Conservation (phyloP, 2,329 filamentous ascomycete species). For the Neoscytalidium dimidiatum region DNA sequence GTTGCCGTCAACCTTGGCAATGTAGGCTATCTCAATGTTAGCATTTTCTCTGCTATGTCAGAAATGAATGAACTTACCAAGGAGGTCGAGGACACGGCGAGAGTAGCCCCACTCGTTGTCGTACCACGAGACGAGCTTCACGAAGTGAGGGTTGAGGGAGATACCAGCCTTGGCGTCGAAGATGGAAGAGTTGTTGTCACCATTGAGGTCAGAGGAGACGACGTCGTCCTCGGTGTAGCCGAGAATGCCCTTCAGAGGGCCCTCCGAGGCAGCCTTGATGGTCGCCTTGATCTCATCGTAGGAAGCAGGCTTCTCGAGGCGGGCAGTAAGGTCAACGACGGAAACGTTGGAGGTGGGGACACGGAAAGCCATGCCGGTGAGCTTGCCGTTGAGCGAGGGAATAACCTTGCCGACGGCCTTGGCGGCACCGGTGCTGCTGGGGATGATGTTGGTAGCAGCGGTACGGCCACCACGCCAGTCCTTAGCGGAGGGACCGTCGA, state of each 20-base stretch:
- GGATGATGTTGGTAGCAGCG: conserved; percentile 99
- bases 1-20: conserved; percentile 47
- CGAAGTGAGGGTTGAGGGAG: conserved; percentile 95
- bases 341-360: conserved; percentile 98
- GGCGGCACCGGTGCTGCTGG: conserved; percentile 96
- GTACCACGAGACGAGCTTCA: conserved; percentile 98
- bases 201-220: conserved; percentile 91
- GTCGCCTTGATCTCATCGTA: conserved; percentile 93
- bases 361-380: conserved; percentile 99
- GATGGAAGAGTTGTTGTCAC: conserved; percentile 92
- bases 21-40: conserved; percentile 29
- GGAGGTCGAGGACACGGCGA: conserved; percentile 61
- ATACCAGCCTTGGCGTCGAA: conserved; percentile 99
- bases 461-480: conserved; percentile 99
- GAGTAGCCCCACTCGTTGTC: conserved; percentile 94
- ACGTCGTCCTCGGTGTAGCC: conserved; percentile 96
- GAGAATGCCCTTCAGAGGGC: conserved; percentile 88
- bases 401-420: conserved; percentile 99
- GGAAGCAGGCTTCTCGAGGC: conserved; percentile 83
- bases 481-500: conserved; percentile 96
- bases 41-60: neutral
- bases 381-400: conserved; percentile 96
- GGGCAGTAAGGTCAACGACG: conserved; percentile 94
- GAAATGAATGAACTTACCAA: conserved; percentile 28
- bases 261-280: conserved; percentile 82